Evolutionary conservation across 2,329 filamentous ascomycete species (phyloP), one percentile per base, ranked within the genome.

Genomic region (Colletotrichum euphorbiae): DNA sequence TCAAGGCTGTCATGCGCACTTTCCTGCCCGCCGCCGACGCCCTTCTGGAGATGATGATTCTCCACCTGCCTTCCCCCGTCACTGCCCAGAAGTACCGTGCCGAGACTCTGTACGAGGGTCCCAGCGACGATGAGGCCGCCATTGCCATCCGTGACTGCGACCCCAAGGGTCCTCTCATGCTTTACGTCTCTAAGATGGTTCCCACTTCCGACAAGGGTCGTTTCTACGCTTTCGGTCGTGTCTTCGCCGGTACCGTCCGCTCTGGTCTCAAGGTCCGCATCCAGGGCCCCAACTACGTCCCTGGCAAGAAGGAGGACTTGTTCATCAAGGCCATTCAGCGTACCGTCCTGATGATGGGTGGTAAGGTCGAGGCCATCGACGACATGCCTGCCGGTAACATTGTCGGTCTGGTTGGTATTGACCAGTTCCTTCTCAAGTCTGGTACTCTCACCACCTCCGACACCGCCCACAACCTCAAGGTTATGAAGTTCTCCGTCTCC

Each of bases 171-270:
- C 93, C 95, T 78, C 96, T 99, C 84, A 99, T 99, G 96, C 89
- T 98, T 76, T 99, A 99, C 92, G 94, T 99, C 83, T 99, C 96
- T 84, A 99, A 99, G 93, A 99, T 99, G 96, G 96, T 99, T 80
- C 96, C 96, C 79, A 99, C 96, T 76, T 97, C 94, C 78, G 96
- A 99, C 81, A 98, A 98, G 92, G 96, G 96, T 85, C 95, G 96
- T 86, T 99, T 99, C 93, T 99, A 98, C 87, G 96, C 96, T 83
- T 99, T 99, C 87, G 96, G 96, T 86, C 96, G 96, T 97, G 96
- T 99, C 86, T 99, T 98, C 90, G 88, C 96, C 77, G 96, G 96
- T 92, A 98, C 94, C 81, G 96, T 98, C 87, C 89, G 89, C 80
- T 98, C 96, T 75, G 96, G 96, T 87, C 88, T 98, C 78, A 98